Evolutionary conservation across 805 yeast species (phyloP).

Genomic region (Candida nemodendra): DNA sequence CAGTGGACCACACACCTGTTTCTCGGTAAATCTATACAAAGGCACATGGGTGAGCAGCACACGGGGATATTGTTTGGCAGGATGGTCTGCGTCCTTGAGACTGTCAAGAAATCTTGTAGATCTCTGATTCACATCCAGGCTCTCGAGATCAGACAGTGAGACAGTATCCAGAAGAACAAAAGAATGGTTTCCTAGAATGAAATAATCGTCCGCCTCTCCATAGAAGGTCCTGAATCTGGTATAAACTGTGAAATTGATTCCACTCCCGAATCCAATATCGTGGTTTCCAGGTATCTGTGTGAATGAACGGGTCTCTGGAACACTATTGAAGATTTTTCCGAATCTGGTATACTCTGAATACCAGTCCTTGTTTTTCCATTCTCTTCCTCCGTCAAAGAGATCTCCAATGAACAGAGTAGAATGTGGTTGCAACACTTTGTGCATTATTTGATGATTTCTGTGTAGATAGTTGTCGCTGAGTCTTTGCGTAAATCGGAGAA

Average conservation of each 20-base stretch:
- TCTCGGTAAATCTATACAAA: conserved; percentile 58
- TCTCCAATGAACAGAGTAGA: conserved; percentile 83
- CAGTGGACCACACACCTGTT: conserved; percentile 66
- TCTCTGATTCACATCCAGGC: conserved; percentile 43
- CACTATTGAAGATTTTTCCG: conserved; percentile 49
- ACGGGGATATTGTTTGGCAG: conserved; percentile 47
- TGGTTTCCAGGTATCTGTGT: conserved; percentile 80
- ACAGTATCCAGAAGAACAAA: conserved; percentile 77
- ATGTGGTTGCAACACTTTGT: conserved; percentile 65
- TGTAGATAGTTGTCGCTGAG: conserved; percentile 77
- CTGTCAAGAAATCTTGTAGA: conserved; percentile 52
- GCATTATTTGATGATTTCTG: conserved; percentile 67
- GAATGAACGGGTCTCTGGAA: conserved; percentile 44
- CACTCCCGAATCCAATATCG: conserved; percentile 89
- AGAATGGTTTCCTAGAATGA: conserved; percentile 67
- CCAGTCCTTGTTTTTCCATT: conserved; percentile 49
- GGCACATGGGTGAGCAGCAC: conserved; percentile 87
- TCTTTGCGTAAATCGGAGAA: conserved; percentile 54
- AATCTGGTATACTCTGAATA: conserved; percentile 64
- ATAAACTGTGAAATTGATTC: conserved; percentile 53
- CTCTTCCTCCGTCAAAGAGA: conserved; percentile 88
- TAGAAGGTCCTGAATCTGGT: conserved; percentile 67
- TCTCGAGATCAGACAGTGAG: conserved; percentile 59
- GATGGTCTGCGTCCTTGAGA: conserved; percentile 26
- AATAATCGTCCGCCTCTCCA: conserved; percentile 62